Base-by-base conservation (phyloP, 2,329 filamentous ascomycete genomes). In the Aspergillus sp. region DNA sequence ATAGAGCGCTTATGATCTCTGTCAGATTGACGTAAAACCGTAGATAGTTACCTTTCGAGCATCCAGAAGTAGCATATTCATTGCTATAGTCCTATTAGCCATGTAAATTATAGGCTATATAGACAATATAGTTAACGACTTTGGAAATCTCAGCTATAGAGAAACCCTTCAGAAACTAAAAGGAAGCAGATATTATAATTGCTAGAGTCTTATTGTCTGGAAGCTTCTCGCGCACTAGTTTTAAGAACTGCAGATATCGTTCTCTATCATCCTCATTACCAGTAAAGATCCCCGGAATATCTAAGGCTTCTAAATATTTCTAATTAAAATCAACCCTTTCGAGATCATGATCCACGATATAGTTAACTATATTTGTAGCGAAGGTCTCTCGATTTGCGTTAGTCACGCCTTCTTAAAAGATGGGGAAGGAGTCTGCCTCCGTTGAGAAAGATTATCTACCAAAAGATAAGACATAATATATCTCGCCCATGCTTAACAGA, bases 361-460 rank as follows among this genome's bases (percentile, higher is more conserved):
- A 77, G 20, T 76, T 55, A 56, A 75, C 65, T 36, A 78, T 52
- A 63, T 77, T 76, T 18, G 69, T 57, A 12, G 71, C 64, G 39
- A 82, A 73, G 16, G 29, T 72, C 3, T 69, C 60, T 0, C 77
- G 70, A 58, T 84, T 81, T 0, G 56, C 71, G 2, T 68, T 64
- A 47, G 55, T 68, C 4, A 78, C 70, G 16, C 59, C 75, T 6
- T 76, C 58, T 1, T 78, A 69, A 55, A 81, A 75, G 45, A 80
- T 75, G 10, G 56, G 26, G 54, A 72, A 78, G 0, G 75, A 77
- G 2, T 55, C 66, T 0, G 74, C 67, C 0, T 70, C 65, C 0
- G 78, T 80, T 1, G 73, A 78, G 57, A 77, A 75, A 22, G 65
- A 67, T 80, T 80, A 81, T 22, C 79, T 79, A 20, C 79, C 78